Conservation (phyloP, 2,329 filamentous ascomycete genomes). For the Fusarium duplospermum region DNA sequence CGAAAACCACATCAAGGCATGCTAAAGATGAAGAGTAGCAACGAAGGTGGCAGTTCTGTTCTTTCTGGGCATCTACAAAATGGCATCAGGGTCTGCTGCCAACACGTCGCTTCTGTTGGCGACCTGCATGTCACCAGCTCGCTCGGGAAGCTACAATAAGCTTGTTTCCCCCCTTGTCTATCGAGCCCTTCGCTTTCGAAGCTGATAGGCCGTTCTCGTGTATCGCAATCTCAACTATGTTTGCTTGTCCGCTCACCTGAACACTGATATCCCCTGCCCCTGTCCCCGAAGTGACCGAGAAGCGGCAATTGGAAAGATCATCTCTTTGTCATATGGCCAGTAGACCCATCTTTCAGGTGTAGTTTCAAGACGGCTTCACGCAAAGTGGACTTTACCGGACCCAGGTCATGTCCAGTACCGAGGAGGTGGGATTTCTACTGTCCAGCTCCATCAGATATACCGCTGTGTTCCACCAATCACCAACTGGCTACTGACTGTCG, state of each 20-base stretch:
- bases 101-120: background rate
- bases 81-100: background rate
- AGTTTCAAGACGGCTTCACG: conserved; percentile 21
- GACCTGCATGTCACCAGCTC: background rate
- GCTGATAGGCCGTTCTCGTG: background rate
- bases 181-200: background rate
- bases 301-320: background rate
- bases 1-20: background rate
- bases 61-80: background rate
- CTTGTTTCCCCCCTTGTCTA: background rate
- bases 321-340: background rate
- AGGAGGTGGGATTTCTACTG: background rate
- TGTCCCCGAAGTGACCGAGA: background rate
- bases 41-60: background rate
- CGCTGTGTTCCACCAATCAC: conserved; percentile 57
- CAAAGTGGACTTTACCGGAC: background rate
- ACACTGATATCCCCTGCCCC: background rate
- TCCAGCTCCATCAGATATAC: background rate
- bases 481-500: conserved; percentile 60
- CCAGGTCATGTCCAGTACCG: background rate
- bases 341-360: background rate
- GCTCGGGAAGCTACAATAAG: background rate
- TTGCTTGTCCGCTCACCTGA: background rate
- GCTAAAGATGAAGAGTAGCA: background rate
- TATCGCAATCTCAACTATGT: background rate